Conservation (phyloP, 306 rosid genomes). For the Delonix regia region DNA sequence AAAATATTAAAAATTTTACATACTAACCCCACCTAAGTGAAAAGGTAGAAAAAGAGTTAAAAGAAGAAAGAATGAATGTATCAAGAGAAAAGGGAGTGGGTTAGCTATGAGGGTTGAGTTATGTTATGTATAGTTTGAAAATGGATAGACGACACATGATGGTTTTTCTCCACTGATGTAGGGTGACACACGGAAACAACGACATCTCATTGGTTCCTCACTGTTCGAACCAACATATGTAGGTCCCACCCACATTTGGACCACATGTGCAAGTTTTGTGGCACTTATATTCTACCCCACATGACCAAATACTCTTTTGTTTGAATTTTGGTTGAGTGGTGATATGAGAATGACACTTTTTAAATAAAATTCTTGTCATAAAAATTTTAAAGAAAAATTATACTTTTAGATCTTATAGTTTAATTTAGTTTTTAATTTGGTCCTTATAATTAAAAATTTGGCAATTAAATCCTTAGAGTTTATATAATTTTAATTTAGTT, state of each 20-base stretch:
- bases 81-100: neutral
- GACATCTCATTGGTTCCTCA: constrained; percentile 47
- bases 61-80: neutral
- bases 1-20: neutral
- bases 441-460: too few species aligned
- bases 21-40: neutral
- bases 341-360: constrained; percentile 31
- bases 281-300: constrained; percentile 33
- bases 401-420: too few species aligned
- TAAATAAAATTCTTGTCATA: too few species aligned
- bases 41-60: neutral
- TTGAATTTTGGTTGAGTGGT: constrained; percentile 28
- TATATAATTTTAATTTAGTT: too few species aligned
- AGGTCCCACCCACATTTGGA: constrained; percentile 48
- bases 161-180: constrained; percentile 47
- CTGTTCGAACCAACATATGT: constrained; percentile 43
- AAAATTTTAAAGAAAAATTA: too few species aligned
- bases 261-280: constrained; percentile 41
- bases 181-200: constrained; percentile 44
- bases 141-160: constrained; percentile 25
- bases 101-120: neutral
- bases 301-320: constrained; percentile 23
- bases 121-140: constrained; percentile 10
- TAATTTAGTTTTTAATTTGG: too few species aligned
- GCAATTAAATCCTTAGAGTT: too few species aligned